A percentile compares a stretch with the other conserved stretches of the same genome.
Evolutionary conservation across 768 basidiomycete genomes (phyloP).

Genomic region (Termitomyces sp.): DNA sequence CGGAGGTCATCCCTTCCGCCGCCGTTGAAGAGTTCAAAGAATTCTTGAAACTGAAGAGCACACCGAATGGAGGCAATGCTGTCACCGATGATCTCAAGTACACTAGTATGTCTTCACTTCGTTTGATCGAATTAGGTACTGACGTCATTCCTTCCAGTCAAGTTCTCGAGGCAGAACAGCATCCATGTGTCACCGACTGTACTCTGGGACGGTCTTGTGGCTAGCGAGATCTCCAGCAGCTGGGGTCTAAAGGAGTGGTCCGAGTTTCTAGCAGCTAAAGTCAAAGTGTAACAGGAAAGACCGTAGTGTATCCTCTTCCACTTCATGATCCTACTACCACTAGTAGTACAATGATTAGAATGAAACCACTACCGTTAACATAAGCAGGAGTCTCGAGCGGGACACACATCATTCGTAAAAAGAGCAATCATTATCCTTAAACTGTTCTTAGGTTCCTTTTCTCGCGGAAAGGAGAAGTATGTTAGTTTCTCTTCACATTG

Average conservation of each 20-base stretch:
- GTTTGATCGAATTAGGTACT: neutral
- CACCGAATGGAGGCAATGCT: slow-evolving; percentile 74
- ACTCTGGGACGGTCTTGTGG: slow-evolving; percentile 72
- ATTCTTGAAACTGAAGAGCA: slow-evolving; percentile 52
- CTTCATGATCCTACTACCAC: no score
- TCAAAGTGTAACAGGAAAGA: slow-evolving; percentile 22
- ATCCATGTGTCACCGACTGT: slow-evolving; percentile 88
- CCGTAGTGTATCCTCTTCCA: neutral
- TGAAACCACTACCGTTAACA: neutral
- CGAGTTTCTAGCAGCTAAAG: slow-evolving; percentile 61
- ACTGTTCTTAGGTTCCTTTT: no score
- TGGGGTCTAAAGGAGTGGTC: slow-evolving; percentile 84
- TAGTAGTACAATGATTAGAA: neutral
- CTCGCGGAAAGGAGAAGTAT: no score
- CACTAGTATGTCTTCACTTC: slow-evolving; percentile 41
- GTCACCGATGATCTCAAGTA: slow-evolving; percentile 88
- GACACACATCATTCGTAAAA: no score
- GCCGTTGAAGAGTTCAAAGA: slow-evolving; percentile 53
- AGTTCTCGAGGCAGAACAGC: slow-evolving; percentile 85
- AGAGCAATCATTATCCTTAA: no score
- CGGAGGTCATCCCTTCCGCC: slow-evolving; percentile 42
- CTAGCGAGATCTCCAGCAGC: slow-evolving; percentile 68
- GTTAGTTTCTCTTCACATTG: no score
- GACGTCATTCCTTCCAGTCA: slow-evolving; percentile 47
- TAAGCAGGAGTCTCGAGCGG: no score